Percentiles rank a stretch among this genome's conserved stretches.
Evolutionary conservation across 352 stramenopile species (phyloP).

Genomic region (Pythium pectinolyticum): DNA sequence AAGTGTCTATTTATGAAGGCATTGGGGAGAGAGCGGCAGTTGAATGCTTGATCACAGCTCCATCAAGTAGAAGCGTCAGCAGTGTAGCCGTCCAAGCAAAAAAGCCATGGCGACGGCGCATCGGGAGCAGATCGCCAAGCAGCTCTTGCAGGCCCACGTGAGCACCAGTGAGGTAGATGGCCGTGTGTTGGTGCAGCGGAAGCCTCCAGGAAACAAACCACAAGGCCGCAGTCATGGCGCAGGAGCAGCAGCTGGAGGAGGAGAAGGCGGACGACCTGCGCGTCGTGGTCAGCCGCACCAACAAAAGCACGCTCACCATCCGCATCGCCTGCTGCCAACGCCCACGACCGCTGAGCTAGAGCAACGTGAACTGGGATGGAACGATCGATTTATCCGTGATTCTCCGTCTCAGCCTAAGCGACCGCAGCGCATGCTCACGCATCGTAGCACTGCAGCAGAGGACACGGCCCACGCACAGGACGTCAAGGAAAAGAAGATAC

Average conservation of each 20-base stretch:
- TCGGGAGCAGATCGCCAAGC: slow-evolving; percentile 49
- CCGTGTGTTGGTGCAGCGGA: slow-evolving; percentile 5
- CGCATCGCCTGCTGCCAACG: slow-evolving; percentile 40
- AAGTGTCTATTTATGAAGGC: background rate
- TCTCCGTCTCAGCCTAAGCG: slow-evolving; percentile 52
- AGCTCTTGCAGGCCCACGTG: slow-evolving; percentile 34
- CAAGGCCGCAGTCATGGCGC: background rate
- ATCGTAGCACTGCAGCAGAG: slow-evolving; percentile 11
- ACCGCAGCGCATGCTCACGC: slow-evolving; percentile 25
- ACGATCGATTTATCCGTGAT: slow-evolving; percentile 71
- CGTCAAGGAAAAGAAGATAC: slow-evolving; percentile 51
- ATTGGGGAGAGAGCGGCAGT: no score
- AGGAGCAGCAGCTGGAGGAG: no score
- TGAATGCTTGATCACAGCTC: background rate
- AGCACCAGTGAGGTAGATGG: slow-evolving; percentile 17
- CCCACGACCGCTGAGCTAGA: slow-evolving; percentile 52
- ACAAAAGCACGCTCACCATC: no score
- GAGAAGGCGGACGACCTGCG: slow-evolving; percentile 18
- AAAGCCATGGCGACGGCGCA: slow-evolving; percentile 42
- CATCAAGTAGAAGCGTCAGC: no score
- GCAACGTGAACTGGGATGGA: slow-evolving; percentile 70
- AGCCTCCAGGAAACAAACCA: slow-evolving; percentile 16
- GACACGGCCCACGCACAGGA: background rate
- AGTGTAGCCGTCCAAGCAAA: no score
- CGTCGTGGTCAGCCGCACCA: slow-evolving; percentile 32